Percentiles rank a stretch among this genome's conserved stretches.
phyloP scores from a whole-genome alignment of 2,329 filamentous ascomycete species.

The Penicillium concentricum region DNA sequence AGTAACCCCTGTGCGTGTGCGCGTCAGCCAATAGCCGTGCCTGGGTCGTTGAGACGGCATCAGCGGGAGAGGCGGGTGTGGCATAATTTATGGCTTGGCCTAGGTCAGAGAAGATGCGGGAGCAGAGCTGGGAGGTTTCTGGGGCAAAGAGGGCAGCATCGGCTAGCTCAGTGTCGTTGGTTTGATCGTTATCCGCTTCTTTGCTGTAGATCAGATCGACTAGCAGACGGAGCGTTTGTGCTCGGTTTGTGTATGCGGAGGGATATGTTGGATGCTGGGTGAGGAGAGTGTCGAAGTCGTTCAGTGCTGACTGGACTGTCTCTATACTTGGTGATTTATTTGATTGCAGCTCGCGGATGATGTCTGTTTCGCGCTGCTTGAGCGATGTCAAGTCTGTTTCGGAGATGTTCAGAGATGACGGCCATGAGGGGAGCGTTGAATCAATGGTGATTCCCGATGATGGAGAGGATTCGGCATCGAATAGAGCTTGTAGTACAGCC shows the following conservation, averaged over 20 bases:
- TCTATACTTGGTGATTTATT: constrained; percentile 16
- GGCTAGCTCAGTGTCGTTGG: constrained; percentile 5
- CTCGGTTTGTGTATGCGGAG: constrained; percentile 56
- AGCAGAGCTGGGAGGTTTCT: constrained; percentile 17
- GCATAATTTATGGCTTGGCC: constrained; percentile 47
- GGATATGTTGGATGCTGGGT: constrained; percentile 49
- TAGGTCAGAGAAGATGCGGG: constrained; percentile 38
- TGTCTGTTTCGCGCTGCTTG: constrained; percentile 40
- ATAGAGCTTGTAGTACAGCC: constrained; percentile 47
- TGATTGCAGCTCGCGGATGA: constrained; percentile 40
- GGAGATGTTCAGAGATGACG: constrained; percentile 37
- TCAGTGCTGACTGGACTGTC: constrained; percentile 34
- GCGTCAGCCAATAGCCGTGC: constrained; percentile 54
- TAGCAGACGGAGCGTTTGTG: constrained; percentile 48
- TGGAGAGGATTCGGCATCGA: constrained; percentile 46
- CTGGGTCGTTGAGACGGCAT: constrained; percentile 48
- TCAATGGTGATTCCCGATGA: constrained; percentile 41
- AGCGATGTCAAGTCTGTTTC: constrained; percentile 37
- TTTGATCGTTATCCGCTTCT: background rate
- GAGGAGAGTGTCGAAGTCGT: constrained; percentile 46
- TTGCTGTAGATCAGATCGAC: constrained; percentile 23
- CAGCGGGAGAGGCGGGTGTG: constrained; percentile 40
- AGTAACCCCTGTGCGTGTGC: constrained; percentile 55
- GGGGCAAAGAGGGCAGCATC: constrained; percentile 27
- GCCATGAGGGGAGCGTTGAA: constrained; percentile 41